Conservation (phyloP, 768 basidiomycete genomes). For the Rhizopogon roseolus region DNA sequence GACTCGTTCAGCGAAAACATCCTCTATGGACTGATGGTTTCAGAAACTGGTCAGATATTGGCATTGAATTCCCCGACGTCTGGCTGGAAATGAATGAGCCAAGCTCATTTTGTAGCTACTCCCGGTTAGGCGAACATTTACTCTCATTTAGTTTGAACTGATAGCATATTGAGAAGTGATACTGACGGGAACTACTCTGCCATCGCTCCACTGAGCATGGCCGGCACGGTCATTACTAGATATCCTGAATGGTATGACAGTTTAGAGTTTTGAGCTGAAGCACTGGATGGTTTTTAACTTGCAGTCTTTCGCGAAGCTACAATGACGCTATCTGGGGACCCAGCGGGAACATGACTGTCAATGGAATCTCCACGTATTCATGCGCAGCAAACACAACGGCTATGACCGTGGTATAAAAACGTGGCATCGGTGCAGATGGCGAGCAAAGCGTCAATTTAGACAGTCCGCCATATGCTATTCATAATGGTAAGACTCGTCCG, state of each 20-base stretch:
- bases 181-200: constrained; percentile 53
- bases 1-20: constrained; percentile 58
- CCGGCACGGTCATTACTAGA: constrained; percentile 45
- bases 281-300: constrained; percentile 15
- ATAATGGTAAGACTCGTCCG: constrained; percentile 47
- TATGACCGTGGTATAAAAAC: constrained; percentile 24
- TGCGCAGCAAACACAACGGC: constrained; percentile 17
- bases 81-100: constrained; percentile 73
- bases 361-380: constrained; percentile 54
- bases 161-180: constrained; percentile 30
- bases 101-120: constrained; percentile 60
- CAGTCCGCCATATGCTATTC: constrained; percentile 62
- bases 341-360: constrained; percentile 72
- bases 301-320: constrained; percentile 39
- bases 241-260: constrained; percentile 65
- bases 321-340: constrained; percentile 56
- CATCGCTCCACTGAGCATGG: constrained; percentile 47
- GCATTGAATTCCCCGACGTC: constrained; percentile 58
- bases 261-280: not conserved
- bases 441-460: constrained; percentile 47
- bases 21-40: constrained; percentile 57
- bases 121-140: constrained; percentile 34
- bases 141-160: not conserved
- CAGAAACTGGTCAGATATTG: constrained; percentile 45
- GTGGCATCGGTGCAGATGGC: constrained; percentile 47